A percentile compares a stretch with the other conserved stretches of the same genome.
Conservation (phyloP, 345 rosid genomes). For the Boechera divaricarpa region DNA sequence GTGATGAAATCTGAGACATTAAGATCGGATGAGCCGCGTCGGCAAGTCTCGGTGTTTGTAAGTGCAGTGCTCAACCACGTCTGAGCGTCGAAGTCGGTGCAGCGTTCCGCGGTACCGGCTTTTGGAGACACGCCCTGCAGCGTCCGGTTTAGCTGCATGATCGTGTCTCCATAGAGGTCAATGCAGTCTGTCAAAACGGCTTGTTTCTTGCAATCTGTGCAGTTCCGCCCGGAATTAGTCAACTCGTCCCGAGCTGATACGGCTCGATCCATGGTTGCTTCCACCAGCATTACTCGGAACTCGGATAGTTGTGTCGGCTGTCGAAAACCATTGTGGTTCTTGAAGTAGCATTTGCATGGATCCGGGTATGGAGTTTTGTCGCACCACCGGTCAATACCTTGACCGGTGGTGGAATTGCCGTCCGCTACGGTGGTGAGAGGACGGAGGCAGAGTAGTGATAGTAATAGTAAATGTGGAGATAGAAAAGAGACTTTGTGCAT, state of each 20-base stretch:
- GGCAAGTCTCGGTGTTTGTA: constrained; percentile 79
- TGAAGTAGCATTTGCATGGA: constrained; percentile 61
- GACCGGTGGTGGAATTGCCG: constrained; percentile 17
- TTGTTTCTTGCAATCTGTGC: constrained; percentile 44
- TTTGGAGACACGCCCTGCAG: constrained; percentile 44
- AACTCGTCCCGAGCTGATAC: constrained; percentile 44
- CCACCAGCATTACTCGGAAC: constrained; percentile 59
- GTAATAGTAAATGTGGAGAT: constrained; percentile 36
- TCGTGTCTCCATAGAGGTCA: constrained; percentile 60
- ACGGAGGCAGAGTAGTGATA: constrained; percentile 42
- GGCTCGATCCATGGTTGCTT: constrained; percentile 63
- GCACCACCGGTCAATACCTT: constrained; percentile 67
- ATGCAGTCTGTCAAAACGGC: constrained; percentile 68
- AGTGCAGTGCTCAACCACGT: constrained; percentile 92
- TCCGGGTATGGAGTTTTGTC: constrained; percentile 77
- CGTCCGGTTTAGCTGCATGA: constrained; percentile 69
- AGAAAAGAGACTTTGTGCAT: constrained; percentile 24
- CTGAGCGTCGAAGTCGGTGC: constrained; percentile 70
- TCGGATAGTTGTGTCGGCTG: constrained; percentile 52
- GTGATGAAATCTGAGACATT: constrained; percentile 59
- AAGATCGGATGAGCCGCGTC: constrained; percentile 59
- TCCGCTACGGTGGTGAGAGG: constrained; percentile 32
- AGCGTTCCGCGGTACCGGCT: constrained; percentile 10
- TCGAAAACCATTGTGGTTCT: constrained; percentile 32
- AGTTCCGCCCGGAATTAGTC: constrained; percentile 34